Evolutionary conservation across 2,329 filamentous ascomycete species (phyloP).

Genomic region (Colletotrichum liriopes): DNA sequence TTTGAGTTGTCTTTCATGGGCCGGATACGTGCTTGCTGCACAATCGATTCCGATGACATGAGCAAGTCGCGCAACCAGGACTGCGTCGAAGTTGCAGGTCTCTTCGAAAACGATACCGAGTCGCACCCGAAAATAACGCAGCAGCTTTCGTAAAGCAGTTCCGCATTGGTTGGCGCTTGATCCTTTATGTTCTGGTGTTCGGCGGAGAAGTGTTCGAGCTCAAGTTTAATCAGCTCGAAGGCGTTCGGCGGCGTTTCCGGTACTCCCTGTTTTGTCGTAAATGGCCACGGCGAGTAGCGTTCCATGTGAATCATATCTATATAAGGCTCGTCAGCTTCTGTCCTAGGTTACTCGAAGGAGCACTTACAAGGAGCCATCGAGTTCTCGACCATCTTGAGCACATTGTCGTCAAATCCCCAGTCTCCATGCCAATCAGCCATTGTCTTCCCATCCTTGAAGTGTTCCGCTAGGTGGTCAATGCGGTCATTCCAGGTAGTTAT

Average conservation of each 20-base stretch:
- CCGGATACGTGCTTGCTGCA: constrained; percentile 42
- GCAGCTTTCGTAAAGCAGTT: constrained; percentile 39
- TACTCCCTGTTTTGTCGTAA: constrained; percentile 43
- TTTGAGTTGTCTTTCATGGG: constrained; percentile 25
- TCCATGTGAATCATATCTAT: constrained; percentile 57
- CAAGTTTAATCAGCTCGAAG: constrained; percentile 36
- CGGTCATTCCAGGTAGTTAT: constrained; percentile 54
- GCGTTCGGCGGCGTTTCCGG: constrained; percentile 42
- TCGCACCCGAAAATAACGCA: constrained; percentile 45
- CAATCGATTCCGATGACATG: constrained; percentile 32
- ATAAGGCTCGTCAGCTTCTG: neutral
- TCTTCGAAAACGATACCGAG: constrained; percentile 13
- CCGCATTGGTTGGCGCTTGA: constrained; percentile 16
- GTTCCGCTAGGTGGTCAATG: constrained; percentile 56
- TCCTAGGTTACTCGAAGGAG: too few species aligned
- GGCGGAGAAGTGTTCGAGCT: constrained; percentile 30
- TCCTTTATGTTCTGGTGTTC: constrained; percentile 22
- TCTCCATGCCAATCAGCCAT: constrained; percentile 60
- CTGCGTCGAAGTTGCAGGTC: constrained; percentile 40
- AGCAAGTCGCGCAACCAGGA: constrained; percentile 50
- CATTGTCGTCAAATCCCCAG: constrained; percentile 55
- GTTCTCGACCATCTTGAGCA: constrained; percentile 56
- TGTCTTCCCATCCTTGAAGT: constrained; percentile 56
- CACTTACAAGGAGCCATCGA: constrained; percentile 55
- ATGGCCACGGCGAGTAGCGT: constrained; percentile 53